Evolutionary conservation across 2,329 filamentous ascomycete genomes (phyloP).

Genomic region (Plectosphaerella cucumerina): DNA sequence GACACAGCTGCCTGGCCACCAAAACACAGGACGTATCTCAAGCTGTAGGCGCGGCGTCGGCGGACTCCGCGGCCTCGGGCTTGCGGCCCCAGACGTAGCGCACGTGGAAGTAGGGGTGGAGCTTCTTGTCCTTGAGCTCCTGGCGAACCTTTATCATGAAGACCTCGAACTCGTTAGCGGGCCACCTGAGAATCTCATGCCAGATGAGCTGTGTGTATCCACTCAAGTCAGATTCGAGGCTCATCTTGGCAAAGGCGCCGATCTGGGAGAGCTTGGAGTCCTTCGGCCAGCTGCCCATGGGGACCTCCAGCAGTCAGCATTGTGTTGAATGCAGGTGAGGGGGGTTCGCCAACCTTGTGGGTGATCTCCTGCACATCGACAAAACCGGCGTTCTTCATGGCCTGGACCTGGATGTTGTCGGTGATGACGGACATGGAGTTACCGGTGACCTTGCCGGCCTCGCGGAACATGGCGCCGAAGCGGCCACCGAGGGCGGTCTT

Average conservation of each 20-base stretch:
- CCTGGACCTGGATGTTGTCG: slow-evolving; percentile 8
- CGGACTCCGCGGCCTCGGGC: not conserved
- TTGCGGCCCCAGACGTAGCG: not conserved
- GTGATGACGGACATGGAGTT: slow-evolving; percentile 1
- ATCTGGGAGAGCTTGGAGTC: slow-evolving; percentile 19
- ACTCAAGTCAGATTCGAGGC: slow-evolving; percentile 11
- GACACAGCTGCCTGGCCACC: too few relatives aligned
- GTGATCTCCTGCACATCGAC: slow-evolving; percentile 6
- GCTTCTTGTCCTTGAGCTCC: not conserved
- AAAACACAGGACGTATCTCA: too few relatives aligned
- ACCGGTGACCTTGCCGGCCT: slow-evolving; percentile 5
- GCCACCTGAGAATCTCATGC: slow-evolving; percentile 6
- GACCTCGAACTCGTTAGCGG: slow-evolving; percentile 1
- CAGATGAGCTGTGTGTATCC: slow-evolving; percentile 1
- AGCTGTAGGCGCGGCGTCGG: too few relatives aligned
- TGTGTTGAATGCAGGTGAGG: not conserved
- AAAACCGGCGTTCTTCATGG: slow-evolving; percentile 10
- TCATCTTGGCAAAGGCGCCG: not conserved
- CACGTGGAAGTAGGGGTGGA: not conserved
- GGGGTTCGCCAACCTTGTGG: slow-evolving; percentile 6
- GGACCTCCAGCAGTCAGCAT: not conserved
- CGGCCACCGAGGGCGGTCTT: slow-evolving; percentile 10
- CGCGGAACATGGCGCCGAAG: slow-evolving; percentile 10
- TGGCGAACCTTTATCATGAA: slow-evolving; percentile 4
- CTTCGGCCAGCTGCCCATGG: slow-evolving; percentile 22